phyloP scores from a whole-genome alignment of 2,329 filamentous ascomycete species.

The Tolypocladium tropicale region DNA sequence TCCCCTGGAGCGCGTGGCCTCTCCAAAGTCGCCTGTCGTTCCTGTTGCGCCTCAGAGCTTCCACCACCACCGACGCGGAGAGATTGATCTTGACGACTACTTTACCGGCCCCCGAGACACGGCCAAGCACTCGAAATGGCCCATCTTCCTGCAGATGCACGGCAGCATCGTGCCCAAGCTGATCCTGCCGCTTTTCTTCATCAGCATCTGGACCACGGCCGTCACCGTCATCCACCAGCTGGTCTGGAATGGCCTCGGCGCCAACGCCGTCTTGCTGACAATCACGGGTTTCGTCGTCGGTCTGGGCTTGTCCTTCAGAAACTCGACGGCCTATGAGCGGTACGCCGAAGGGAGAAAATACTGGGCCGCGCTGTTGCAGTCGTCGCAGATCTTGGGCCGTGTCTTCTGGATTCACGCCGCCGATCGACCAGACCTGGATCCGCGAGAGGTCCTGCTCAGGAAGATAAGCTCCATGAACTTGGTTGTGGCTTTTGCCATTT shows the following conservation, averaged over 20 bases:
- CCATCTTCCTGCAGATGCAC: constrained; percentile 64
- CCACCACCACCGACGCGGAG: constrained; percentile 21
- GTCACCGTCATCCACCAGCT: constrained; percentile 47
- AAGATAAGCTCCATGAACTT: constrained; percentile 72
- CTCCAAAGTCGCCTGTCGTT: background rate
- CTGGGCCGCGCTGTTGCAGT: constrained; percentile 51
- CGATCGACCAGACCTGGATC: constrained; percentile 36
- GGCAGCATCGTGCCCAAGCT: constrained; percentile 66
- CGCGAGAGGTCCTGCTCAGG: constrained; percentile 57
- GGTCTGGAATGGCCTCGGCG: constrained; percentile 22
- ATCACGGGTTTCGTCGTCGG: constrained; percentile 75
- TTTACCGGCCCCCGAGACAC: constrained; percentile 60
- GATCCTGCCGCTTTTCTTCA: constrained; percentile 55
- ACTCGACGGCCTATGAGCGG: constrained; percentile 67
- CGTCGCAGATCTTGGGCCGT: constrained; percentile 58
- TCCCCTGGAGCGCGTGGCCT: background rate
- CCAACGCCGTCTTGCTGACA: constrained; percentile 47
- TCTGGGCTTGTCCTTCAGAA: constrained; percentile 68
- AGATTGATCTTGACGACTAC: constrained; percentile 47
- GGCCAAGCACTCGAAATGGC: constrained; percentile 66
- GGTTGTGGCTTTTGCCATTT: constrained; percentile 64
- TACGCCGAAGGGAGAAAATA: constrained; percentile 54
- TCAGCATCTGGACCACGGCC: constrained; percentile 54
- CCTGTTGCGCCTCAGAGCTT: background rate
- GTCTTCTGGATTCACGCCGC: constrained; percentile 75